Evolutionary conservation across 2,329 filamentous ascomycete genomes (phyloP), one percentile per base, ranked within the genome.

Genomic region (Eutypa lata): DNA sequence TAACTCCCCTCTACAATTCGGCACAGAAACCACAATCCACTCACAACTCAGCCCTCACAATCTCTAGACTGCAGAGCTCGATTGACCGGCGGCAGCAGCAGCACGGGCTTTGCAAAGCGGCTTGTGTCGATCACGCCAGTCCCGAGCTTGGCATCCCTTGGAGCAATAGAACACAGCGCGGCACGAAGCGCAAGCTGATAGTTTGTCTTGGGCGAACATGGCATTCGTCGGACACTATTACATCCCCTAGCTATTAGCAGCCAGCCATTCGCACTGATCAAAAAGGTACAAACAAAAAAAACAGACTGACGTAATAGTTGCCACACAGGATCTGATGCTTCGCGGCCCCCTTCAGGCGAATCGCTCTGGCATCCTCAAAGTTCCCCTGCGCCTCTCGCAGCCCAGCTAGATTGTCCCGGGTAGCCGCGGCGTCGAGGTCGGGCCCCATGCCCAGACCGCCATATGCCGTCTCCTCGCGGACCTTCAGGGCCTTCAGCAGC

Each of bases 341-440:
- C 37, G 24, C 26, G 2, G 31, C 21, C 13, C 59, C 57, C 10
- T 38, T n/a, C 3, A 61, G 50, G 1, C 59, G 52, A 14, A 58
- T 48, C 33, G 55, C 52, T 14, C 52, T 48, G 4, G 58, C 58
- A 7, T 58, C 60, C 0, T 26, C 50, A 21, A 58, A 59, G 14
- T 54, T 45, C 0, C 55, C 58, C 53, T 62, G 58, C 5, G 54
- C 53, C 53, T 62, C 60, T 8, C 60, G 44, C 48, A 61, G 47
- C 7, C 50, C 50, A 24, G 51, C 58, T 35, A 60, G 38, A 18
- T 53, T 58, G 22, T 61, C 58, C 2, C 60, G 50, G 4, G 57
- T 62, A 7, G 47, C 51, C 6, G 60, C 57, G 18, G 54, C 52
- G 24, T 61, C 57, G 7, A 48, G 3, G 5, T 3, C 26, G 2